Evolutionary conservation across 2,329 filamentous ascomycete species (phyloP).

Genomic region (Chrysosporium queenslandicum): DNA sequence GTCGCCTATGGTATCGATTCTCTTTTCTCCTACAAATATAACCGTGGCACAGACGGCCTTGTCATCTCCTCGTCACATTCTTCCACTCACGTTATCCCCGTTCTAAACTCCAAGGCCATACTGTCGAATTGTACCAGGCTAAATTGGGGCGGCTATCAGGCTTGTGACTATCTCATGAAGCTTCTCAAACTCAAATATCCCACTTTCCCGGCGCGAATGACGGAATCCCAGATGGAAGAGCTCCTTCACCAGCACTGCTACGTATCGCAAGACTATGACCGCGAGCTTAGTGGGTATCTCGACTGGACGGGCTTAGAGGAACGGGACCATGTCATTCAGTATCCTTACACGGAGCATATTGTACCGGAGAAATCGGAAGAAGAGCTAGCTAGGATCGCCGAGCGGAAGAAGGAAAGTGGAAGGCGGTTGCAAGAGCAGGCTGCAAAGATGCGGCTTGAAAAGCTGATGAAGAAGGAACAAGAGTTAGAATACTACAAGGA

Average conservation of each 20-base stretch:
- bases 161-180: conserved; percentile 82
- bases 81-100: conserved; percentile 88
- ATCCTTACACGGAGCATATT: conserved; percentile 85
- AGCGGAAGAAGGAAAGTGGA: conserved; percentile 90
- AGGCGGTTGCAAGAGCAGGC: conserved; percentile 88
- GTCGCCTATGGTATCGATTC: conserved; percentile 93
- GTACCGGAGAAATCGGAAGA: conserved; percentile 88
- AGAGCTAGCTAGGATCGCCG: conserved; percentile 78
- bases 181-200: conserved; percentile 87
- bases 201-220: conserved; percentile 75
- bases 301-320: conserved; percentile 91
- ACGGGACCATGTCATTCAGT: conserved; percentile 78
- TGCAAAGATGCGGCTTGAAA: conserved; percentile 92
- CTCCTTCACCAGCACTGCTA: conserved; percentile 86
- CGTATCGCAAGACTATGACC: conserved; percentile 71
- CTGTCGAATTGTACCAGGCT: conserved; percentile 76
- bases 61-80: conserved; percentile 89
- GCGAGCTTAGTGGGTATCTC: conserved; percentile 64
- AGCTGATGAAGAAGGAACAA: conserved; percentile 88
- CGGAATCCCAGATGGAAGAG: conserved; percentile 73
- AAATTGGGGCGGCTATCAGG: conserved; percentile 90
- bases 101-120: conserved; percentile 74
- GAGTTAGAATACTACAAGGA: conserved; percentile 90
- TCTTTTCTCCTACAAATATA: conserved; percentile 89
- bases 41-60: conserved; percentile 74